Base-by-base conservation (phyloP, 1,284 basidiomycete species). In the Ganoderma sinense region DNA sequence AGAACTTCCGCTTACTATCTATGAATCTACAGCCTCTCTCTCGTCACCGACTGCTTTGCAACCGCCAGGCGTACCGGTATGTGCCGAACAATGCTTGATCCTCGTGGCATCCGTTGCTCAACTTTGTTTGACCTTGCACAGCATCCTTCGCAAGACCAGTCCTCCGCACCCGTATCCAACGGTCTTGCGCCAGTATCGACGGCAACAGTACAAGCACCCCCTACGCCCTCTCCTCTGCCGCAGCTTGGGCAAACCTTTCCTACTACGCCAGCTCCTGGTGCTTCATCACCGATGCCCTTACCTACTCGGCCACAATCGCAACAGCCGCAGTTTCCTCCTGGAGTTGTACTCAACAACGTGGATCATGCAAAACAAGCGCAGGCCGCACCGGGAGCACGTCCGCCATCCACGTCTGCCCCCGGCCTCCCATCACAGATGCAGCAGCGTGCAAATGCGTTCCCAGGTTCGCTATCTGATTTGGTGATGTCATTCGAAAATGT, bases 401-500 rank as follows among this genome's bases (percentile, higher is more conserved):
- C 81, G 16, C 76, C 80, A 5, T 80, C 79, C n/a, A 76, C 80
- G 70, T 70, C 78, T 73, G 73, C 77, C 43, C 78, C 75, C 41
- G 82, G 80, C 71, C 76, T 79, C 67, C 76, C 75, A 20, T 64
- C 77, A 59, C 82, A 79, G 68, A 71, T 73, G 72, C 69, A 73
- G 77, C 77, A 66, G 23, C 78, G 81, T 40, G 81, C 85, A 26
- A 83, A 81, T 36, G 86, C 87, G 20, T 91, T 93, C 86, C 97
- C 90, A 66, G 93, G 92, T 58, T 94, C 94, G 58, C 80, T 99
- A 76, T 95, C 96, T 20, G 97, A 98, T 80, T 86, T 99, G 65
- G 97, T 99, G 55, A 91, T 94, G 41, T 97, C 95, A 61, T 99
- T 99, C 79, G 97, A 99, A 83, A 94, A 89, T 62, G 96, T 96